Conservation (phyloP, 768 basidiomycete genomes). For the Boletellus sp. region DNA sequence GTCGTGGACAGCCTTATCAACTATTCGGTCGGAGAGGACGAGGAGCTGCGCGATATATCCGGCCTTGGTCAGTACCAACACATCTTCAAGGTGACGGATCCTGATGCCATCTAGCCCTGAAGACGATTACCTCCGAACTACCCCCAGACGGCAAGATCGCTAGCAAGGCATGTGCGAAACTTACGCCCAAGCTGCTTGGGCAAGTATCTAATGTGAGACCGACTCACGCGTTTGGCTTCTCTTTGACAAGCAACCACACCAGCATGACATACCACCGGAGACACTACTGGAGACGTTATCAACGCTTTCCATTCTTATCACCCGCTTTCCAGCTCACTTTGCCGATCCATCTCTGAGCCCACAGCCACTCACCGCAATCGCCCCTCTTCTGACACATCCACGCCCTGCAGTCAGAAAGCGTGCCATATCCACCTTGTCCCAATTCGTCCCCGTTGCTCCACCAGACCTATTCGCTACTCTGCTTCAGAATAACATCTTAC, state of each 20-base stretch:
- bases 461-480: slow-evolving; percentile 59
- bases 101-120: slow-evolving; percentile 59
- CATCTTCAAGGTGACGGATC: not conserved
- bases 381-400: slow-evolving; percentile 66
- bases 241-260: slow-evolving; percentile 6
- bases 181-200: slow-evolving; percentile 77
- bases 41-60: slow-evolving; percentile 92
- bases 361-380: slow-evolving; percentile 63
- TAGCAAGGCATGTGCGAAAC: slow-evolving; percentile 72
- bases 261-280: slow-evolving; percentile 73
- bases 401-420: slow-evolving; percentile 91
- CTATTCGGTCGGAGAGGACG: slow-evolving; percentile 82
- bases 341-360: slow-evolving; percentile 49
- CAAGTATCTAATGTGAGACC: slow-evolving; percentile 70
- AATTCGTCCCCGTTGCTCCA: slow-evolving; percentile 74
- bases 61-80: slow-evolving; percentile 62
- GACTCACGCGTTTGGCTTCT: not conserved
- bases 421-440: slow-evolving; percentile 80
- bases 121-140: slow-evolving; percentile 91
- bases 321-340: slow-evolving; percentile 73
- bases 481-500: slow-evolving; percentile 55
- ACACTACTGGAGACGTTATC: slow-evolving; percentile 79
- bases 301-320: slow-evolving; percentile 84
- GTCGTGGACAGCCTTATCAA: slow-evolving; percentile 89
- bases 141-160: slow-evolving; percentile 80